phyloP scores from a whole-genome alignment of 2,329 filamentous ascomycete genomes.

The Aspergillus calidoustus region DNA sequence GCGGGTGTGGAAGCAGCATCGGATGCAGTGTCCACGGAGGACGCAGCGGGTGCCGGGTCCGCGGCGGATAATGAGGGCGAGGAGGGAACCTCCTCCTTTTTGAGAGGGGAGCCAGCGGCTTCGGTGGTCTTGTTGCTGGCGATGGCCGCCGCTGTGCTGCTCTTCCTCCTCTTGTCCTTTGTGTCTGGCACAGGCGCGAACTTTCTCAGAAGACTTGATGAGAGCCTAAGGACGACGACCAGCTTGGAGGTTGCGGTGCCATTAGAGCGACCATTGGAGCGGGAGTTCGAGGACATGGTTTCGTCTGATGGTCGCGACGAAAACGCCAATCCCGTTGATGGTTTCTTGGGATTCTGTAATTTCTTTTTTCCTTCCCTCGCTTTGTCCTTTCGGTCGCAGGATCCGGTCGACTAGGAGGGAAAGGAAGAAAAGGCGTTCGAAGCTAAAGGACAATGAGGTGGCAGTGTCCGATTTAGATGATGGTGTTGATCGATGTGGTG shows the following conservation, averaged over 20 bases:
- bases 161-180: constrained; percentile 29
- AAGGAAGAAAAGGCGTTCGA: background rate
- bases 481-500: constrained; percentile 25
- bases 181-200: constrained; percentile 35
- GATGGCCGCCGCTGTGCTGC: background rate
- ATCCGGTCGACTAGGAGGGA: background rate
- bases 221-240: constrained; percentile 46
- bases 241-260: constrained; percentile 36
- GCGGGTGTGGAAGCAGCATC: constrained; percentile 47
- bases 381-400: constrained; percentile 7
- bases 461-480: constrained; percentile 19
- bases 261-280: constrained; percentile 43
- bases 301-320: constrained; percentile 1
- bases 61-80: constrained; percentile 44
- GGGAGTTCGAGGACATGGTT: constrained; percentile 30
- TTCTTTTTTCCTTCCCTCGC: constrained; percentile 5
- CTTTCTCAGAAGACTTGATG: constrained; percentile 40
- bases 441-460: constrained; percentile 11
- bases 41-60: constrained; percentile 38
- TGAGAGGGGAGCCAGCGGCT: constrained; percentile 27
- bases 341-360: constrained; percentile 4
- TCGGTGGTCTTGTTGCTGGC: constrained; percentile 21
- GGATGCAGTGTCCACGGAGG: constrained; percentile 48
- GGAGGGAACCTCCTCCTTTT: constrained; percentile 34
- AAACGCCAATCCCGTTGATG: background rate